Conservation (phyloP, 768 basidiomycete species). For the Mycena vulgaris region DNA sequence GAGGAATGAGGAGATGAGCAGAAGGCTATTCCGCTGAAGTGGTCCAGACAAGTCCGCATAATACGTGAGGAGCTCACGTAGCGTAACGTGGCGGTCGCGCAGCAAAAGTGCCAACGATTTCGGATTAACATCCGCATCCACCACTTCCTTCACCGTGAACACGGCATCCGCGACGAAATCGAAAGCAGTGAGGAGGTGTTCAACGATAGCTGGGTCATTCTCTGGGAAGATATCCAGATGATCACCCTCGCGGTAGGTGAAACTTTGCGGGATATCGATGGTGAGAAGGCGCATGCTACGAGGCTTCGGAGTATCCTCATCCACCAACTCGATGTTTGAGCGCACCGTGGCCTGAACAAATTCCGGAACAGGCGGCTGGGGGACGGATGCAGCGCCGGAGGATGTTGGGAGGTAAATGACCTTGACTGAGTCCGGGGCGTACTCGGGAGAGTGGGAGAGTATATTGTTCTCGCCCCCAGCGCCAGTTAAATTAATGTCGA, state of each 20-base stretch:
- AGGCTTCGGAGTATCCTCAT: constrained; percentile 24
- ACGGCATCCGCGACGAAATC: constrained; percentile 34
- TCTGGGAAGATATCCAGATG: constrained; percentile 36
- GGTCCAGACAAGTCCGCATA: constrained; percentile 33
- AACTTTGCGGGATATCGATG: constrained; percentile 27
- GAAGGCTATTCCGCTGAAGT: constrained; percentile 22
- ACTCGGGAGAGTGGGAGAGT: constrained; percentile 14
- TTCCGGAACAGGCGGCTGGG: constrained; percentile 20
- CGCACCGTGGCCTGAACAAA: constrained; percentile 23
- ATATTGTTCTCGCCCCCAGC: constrained; percentile 3
- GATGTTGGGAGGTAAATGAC: constrained; percentile 21
- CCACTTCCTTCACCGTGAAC: constrained; percentile 27
- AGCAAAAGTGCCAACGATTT: constrained; percentile 23
- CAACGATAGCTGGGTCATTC: constrained; percentile 31
- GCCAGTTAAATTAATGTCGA: constrained; percentile 18
- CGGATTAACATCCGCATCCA: constrained; percentile 20
- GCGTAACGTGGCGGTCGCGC: constrained; percentile 12
- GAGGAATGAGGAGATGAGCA: constrained; percentile 19
- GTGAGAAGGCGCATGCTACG: constrained; percentile 34
- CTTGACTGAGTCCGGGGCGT: constrained; percentile 17
- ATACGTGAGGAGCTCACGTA: constrained; percentile 30
- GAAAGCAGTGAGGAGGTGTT: constrained; percentile 23
- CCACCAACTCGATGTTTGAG: constrained; percentile 30
- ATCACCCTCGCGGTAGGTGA: constrained; percentile 34
- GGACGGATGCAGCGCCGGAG: not conserved